Conservation (phyloP, 2,329 filamentous ascomycete genomes). For the Hirsutella thompsonii region DNA sequence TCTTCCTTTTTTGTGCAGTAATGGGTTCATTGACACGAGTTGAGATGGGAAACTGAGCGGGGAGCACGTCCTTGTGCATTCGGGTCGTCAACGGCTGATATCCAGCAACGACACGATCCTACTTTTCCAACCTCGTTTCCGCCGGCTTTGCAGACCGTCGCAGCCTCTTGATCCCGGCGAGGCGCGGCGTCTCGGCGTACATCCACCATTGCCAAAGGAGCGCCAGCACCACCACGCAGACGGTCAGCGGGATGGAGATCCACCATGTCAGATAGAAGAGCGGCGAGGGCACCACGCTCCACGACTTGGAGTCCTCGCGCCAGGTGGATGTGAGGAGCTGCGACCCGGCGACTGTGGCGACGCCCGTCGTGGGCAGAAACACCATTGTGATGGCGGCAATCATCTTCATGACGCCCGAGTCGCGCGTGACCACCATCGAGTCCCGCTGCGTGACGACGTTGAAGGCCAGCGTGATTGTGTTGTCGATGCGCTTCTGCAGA, state of each 20-base stretch:
- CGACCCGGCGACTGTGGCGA: slow-evolving; percentile 19
- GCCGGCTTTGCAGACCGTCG: neutral
- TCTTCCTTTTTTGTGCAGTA: no score
- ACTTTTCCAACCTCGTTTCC: neutral
- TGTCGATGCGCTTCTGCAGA: slow-evolving; percentile 21
- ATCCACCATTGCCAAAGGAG: slow-evolving; percentile 17
- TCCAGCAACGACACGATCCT: no score
- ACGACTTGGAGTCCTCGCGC: slow-evolving; percentile 7
- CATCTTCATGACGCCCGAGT: slow-evolving; percentile 23
- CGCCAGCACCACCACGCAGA: slow-evolving; percentile 11
- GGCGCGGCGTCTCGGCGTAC: slow-evolving; percentile 7
- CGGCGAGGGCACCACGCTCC: slow-evolving; percentile 12
- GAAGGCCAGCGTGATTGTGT: slow-evolving; percentile 20
- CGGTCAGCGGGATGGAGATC: slow-evolving; percentile 16
- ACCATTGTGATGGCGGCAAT: slow-evolving; percentile 23
- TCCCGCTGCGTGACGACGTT: slow-evolving; percentile 24
- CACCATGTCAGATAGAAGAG: slow-evolving; percentile 17
- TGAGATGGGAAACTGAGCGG: no score
- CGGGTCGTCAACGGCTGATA: no score
- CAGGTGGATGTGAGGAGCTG: slow-evolving; percentile 13
- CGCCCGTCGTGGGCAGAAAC: slow-evolving; percentile 22
- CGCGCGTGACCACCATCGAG: slow-evolving; percentile 19
- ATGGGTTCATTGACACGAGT: no score
- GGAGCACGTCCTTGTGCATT: no score
- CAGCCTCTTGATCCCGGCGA: neutral